Evolutionary conservation across 495 filamentous ascomycete species (phyloP).

Genomic region (Xylaria intraflava): DNA sequence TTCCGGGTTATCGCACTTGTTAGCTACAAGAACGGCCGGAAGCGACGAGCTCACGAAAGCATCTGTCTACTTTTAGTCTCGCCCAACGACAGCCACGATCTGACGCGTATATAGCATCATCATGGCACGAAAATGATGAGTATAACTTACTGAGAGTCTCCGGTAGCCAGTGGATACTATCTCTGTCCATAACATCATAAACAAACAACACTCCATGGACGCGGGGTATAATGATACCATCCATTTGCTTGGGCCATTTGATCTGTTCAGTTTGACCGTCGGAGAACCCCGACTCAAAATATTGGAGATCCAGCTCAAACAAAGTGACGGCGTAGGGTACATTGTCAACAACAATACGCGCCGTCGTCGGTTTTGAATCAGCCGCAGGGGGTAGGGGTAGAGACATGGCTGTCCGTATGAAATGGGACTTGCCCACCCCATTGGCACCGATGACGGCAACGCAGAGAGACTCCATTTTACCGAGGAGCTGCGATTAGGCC

Average conservation of each 20-base stretch:
- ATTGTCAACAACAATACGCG: constrained; percentile 73
- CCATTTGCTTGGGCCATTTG: constrained; percentile 70
- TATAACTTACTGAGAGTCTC: constrained; percentile 62
- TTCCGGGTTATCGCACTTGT: constrained; percentile 72
- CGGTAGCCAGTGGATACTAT: constrained; percentile 60
- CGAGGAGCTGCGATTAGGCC: constrained; percentile 2
- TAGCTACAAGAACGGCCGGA: constrained; percentile 71
- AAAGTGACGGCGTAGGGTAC: constrained; percentile 70
- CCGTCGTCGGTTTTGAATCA: constrained; percentile 48
- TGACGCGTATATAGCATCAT: background rate
- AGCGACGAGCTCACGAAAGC: constrained; percentile 58
- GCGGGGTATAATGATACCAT: constrained; percentile 57
- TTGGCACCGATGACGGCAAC: constrained; percentile 78
- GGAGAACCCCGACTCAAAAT: constrained; percentile 56
- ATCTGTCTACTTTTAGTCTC: constrained; percentile 44
- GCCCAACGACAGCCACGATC: background rate
- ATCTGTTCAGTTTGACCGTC: constrained; percentile 60
- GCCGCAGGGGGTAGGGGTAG: constrained; percentile 53
- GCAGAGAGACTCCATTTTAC: constrained; percentile 60
- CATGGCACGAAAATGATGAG: constrained; percentile 2
- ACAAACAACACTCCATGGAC: constrained; percentile 80
- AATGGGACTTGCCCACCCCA: constrained; percentile 83
- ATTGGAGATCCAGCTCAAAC: constrained; percentile 66
- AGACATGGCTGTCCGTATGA: constrained; percentile 74
- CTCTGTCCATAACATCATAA: constrained; percentile 75